Conservation (phyloP, 108 stramenopile genomes). For the Parmales sp. region DNA sequence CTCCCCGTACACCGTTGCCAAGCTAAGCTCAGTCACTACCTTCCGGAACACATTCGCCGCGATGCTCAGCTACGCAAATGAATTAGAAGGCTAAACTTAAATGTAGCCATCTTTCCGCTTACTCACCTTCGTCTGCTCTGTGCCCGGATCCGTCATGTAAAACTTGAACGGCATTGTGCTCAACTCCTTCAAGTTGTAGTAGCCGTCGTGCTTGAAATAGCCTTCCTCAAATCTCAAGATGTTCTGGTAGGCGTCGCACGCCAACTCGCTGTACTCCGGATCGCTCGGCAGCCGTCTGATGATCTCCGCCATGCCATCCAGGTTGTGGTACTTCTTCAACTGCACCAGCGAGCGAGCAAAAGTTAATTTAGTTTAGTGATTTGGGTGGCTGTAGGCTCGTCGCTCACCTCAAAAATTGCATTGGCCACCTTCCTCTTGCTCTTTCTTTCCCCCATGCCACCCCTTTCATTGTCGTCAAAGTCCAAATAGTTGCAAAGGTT, state of each 20-base stretch:
- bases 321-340: constrained; percentile 15
- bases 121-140: not conserved
- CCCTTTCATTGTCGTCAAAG: not conserved
- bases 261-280: constrained; percentile 9
- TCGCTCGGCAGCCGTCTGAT: constrained; percentile 1
- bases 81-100: too few relatives aligned
- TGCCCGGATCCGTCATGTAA: not conserved
- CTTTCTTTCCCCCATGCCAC: constrained; percentile 4
- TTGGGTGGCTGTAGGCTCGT: too few relatives aligned
- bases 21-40: not conserved
- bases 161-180: not conserved
- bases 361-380: too few relatives aligned
- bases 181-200: constrained; percentile 6
- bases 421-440: not conserved
- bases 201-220: constrained; percentile 12
- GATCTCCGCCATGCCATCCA: constrained; percentile 15
- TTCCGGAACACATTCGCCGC: constrained; percentile 10
- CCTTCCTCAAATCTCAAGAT: not conserved
- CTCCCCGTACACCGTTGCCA: constrained; percentile 15
- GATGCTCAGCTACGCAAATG: too few relatives aligned
- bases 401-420: too few relatives aligned
- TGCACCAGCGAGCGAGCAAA: too few relatives aligned
- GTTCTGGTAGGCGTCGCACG: constrained; percentile 12
- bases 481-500: constrained; percentile 2
- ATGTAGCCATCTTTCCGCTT: too few relatives aligned